Conservation (phyloP, 257 asterid genomes). For the Eustoma russellianum region DNA sequence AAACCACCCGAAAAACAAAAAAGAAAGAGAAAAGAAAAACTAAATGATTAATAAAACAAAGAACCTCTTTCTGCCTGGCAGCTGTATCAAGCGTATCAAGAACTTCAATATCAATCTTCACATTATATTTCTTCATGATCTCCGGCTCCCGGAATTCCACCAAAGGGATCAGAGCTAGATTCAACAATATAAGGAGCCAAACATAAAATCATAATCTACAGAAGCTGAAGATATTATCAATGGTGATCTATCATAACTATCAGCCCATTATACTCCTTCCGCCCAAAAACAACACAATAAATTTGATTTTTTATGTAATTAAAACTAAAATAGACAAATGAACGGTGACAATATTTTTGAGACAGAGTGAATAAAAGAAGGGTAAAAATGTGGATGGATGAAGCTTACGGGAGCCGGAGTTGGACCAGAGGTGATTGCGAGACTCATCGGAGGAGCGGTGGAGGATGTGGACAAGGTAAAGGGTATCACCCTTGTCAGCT, state of each 20-base stretch:
- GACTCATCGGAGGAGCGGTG: background rate
- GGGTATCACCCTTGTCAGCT: slow-evolving; percentile 66
- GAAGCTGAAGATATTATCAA: too few species aligned
- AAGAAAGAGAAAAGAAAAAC: background rate
- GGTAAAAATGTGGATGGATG: background rate
- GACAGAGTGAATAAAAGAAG: too few species aligned
- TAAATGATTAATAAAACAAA: background rate
- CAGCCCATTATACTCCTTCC: too few species aligned
- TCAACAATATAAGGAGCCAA: too few species aligned
- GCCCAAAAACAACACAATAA: too few species aligned
- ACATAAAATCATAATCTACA: too few species aligned
- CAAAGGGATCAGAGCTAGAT: slow-evolving; percentile 85
- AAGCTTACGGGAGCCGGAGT: slow-evolving; percentile 67
- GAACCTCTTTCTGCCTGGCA: slow-evolving; percentile 79
- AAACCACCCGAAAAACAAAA: too few species aligned
- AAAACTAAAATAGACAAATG: too few species aligned
- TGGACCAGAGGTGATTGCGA: slow-evolving; percentile 25
- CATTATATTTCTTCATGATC: slow-evolving; percentile 55
- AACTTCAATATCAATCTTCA: slow-evolving; percentile 52
- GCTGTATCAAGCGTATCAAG: slow-evolving; percentile 84
- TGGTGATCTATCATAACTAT: too few species aligned
- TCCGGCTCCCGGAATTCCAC: slow-evolving; percentile 71
- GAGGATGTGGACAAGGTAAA: slow-evolving; percentile 50
- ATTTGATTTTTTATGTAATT: too few species aligned
- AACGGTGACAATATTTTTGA: too few species aligned